Conservation (phyloP, 2,329 filamentous ascomycete species). For the Aspergillus ochraceus region DNA sequence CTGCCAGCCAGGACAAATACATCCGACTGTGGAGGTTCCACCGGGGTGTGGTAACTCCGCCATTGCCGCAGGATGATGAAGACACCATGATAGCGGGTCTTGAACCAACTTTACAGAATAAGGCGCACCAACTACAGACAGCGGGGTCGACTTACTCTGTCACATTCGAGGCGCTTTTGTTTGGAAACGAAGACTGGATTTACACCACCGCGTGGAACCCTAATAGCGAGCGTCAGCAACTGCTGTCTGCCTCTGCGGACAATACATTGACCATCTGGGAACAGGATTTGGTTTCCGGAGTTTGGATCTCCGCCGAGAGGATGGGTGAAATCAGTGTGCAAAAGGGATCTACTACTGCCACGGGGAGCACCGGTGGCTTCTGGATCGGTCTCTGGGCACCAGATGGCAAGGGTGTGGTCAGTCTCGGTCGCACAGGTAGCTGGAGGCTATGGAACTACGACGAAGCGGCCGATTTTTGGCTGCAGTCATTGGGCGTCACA, state of each 20-base stretch:
- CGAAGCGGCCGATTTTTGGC: constrained; percentile 65
- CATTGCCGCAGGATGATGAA: constrained; percentile 40
- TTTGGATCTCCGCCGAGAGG: constrained; percentile 84
- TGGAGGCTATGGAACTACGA: constrained; percentile 84
- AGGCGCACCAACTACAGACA: constrained; percentile 73
- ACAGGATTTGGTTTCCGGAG: constrained; percentile 75
- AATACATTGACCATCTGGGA: constrained; percentile 95
- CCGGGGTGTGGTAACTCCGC: constrained; percentile 64
- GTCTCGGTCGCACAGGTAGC: constrained; percentile 85
- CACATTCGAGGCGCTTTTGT: constrained; percentile 88
- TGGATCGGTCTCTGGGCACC: constrained; percentile 95
- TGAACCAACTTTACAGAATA: constrained; percentile 80
- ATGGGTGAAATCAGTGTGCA: constrained; percentile 92
- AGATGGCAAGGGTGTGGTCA: constrained; percentile 70
- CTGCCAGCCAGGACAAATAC: constrained; percentile 96
- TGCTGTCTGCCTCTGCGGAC: constrained; percentile 89
- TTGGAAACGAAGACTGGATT: constrained; percentile 98
- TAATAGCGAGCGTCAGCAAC: constrained; percentile 59
- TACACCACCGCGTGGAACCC: constrained; percentile 80
- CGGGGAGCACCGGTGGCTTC: constrained; percentile 91
- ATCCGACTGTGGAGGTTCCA: constrained; percentile 89
- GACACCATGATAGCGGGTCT: constrained; percentile 39
- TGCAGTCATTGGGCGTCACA: constrained; percentile 72
- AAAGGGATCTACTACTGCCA: constrained; percentile 94
- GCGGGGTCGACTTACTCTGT: constrained; percentile 68